Base-by-base conservation (phyloP, 176 grass and related monocot genomes). In the Saccharum officinarum region DNA sequence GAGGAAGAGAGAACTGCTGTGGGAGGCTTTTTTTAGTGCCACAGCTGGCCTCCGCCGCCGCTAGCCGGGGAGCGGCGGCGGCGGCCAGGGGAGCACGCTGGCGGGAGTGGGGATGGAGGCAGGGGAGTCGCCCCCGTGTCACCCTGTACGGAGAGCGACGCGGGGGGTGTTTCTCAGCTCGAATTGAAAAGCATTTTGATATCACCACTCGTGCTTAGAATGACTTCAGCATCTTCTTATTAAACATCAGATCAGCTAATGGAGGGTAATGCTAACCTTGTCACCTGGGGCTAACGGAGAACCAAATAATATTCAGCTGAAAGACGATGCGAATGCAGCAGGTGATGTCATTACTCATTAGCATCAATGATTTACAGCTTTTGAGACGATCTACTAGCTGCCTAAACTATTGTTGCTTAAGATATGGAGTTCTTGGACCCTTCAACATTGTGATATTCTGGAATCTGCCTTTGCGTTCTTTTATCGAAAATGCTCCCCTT, bases 241-340 rank as follows among this genome's bases (percentile, higher is more conserved):
- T 71, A 5, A 71, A 71, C 34, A 63, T 13, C 25, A 33, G 31
- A 33, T 39, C 30, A 31, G 18, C 25, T 64, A 86, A 71, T 73
- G 79, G 78, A 45, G 49, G 66, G 77, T 83, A 86, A 90, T 86
- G 84, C 83, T 83, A 86, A 67, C 88, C 83, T 42, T 67, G 83
- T 90, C 83, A 90, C 75, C 66, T 38, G 79, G 64, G 59, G 65
- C 45, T 82, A 77, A 71, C 20, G 46, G 70, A 50, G 25, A 42
- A 28, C 39, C 66, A 72, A 73, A 4, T 38, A 67, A 23, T 83
- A 86, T 90, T 55, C 44, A 82, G 76, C 70, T 71, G 55, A 68
- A 30, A 55, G 6, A n/a, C 14, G 31, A 77, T 80, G 84, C 80
- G 74, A 67, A 45, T 3, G 9, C 70, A 28, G 36, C 42, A 65